phyloP scores from a whole-genome alignment of 2,329 filamentous ascomycete genomes.

The Didymella lethalis region DNA sequence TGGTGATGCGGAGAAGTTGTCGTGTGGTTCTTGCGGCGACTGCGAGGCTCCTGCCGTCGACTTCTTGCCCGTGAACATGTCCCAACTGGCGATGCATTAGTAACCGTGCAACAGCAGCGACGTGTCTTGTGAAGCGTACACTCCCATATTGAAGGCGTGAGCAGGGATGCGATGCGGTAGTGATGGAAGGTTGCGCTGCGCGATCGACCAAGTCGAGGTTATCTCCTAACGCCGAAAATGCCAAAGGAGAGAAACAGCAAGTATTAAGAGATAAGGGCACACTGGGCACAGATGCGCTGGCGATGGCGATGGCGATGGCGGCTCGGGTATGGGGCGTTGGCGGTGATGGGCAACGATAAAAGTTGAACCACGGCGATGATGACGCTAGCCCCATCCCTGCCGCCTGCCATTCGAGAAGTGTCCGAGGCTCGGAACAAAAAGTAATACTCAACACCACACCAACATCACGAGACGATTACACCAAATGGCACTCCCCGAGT shows the following conservation, averaged over 20 bases:
- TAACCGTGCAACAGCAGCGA: neutral
- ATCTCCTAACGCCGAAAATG: conserved; percentile 34
- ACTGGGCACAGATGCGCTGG: conserved; percentile 37
- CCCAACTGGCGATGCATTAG: conserved; percentile 51
- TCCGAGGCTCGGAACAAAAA: conserved; percentile 45
- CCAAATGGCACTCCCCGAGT: conserved; percentile 44
- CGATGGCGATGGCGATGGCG: conserved; percentile 40
- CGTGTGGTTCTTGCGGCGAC: conserved; percentile 52
- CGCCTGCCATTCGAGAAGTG: conserved; percentile 30
- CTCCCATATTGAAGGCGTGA: conserved; percentile 44
- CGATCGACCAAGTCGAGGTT: conserved; percentile 26
- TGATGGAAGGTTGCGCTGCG: conserved; percentile 30
- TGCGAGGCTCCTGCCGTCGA: conserved; percentile 55
- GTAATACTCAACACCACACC: conserved; percentile 7
- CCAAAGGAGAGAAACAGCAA: conserved; percentile 21
- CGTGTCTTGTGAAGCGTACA: conserved; percentile 35
- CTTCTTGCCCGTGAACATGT: conserved; percentile 68
- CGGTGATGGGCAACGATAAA: conserved; percentile 34
- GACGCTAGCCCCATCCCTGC: conserved; percentile 24
- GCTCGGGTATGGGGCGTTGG: conserved; percentile 28
- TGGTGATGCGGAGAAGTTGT: conserved; percentile 54
- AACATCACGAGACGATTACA: neutral
- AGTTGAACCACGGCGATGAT: conserved; percentile 41
- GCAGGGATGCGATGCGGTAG: conserved; percentile 27
- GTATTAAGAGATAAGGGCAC: conserved; percentile 19